phyloP scores from a whole-genome alignment of 768 basidiomycete species.

The Xerocomellus amylosporus region DNA sequence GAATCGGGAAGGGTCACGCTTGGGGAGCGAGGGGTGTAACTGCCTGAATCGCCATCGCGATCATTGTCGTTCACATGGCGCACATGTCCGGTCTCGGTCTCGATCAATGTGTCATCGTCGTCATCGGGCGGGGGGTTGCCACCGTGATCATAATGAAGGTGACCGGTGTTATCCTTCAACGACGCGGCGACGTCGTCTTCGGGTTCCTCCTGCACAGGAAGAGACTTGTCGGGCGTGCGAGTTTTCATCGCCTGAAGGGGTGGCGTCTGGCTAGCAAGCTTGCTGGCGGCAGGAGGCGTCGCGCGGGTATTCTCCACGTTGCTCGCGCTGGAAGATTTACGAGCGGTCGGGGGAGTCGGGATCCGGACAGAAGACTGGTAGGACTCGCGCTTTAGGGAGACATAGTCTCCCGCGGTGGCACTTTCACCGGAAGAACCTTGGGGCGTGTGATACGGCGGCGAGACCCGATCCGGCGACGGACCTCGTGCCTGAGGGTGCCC shows the following conservation, averaged over 20 bases:
- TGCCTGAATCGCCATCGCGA: conserved; percentile 49
- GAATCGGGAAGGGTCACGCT: conserved; percentile 56
- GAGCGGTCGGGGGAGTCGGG: conserved; percentile 29
- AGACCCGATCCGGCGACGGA: conserved; percentile 53
- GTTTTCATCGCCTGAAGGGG: conserved; percentile 51
- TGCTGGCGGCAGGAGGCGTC: conserved; percentile 37
- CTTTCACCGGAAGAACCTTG: conserved; percentile 46
- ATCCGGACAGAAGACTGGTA: conserved; percentile 32
- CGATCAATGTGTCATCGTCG: conserved; percentile 45
- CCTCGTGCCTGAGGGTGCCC: conserved; percentile 37
- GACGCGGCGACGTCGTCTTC: conserved; percentile 55
- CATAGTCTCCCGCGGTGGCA: conserved; percentile 40
- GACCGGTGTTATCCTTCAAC: conserved; percentile 40
- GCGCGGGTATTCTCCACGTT: conserved; percentile 24
- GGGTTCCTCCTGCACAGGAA: conserved; percentile 74
- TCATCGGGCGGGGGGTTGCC: conserved; percentile 42
- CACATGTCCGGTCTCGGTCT: conserved; percentile 36
- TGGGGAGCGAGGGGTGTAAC: conserved; percentile 69
- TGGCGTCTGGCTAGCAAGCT: conserved; percentile 51
- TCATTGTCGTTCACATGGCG: conserved; percentile 36
- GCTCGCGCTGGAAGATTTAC: conserved; percentile 23
- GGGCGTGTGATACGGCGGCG: conserved; percentile 50
- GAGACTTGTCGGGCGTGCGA: conserved; percentile 66
- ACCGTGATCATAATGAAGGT: conserved; percentile 35
- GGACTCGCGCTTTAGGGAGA: conserved; percentile 46